These are phyloP conservation scores for Mycosphaerella sp. DNA, from an alignment of 2,329 filamentous ascomycete species.

Conservation along the genomic window DNA sequence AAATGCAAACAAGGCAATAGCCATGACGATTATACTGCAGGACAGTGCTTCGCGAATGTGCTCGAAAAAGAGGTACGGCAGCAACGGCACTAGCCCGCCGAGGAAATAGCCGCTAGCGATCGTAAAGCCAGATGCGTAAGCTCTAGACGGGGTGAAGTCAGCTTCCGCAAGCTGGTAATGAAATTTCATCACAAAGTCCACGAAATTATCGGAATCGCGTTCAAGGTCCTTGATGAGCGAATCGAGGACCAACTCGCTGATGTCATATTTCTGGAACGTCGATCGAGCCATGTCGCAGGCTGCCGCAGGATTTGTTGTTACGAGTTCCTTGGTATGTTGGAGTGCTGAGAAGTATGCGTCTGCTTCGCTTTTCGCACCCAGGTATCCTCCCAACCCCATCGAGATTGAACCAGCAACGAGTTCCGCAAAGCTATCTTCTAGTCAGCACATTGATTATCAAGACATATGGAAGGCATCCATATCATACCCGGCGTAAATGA, in stretches of 20 bases:
- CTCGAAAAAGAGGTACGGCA: slow-evolving; percentile 59
- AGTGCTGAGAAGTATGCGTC: slow-evolving; percentile 45
- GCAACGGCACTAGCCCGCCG: slow-evolving; percentile 62
- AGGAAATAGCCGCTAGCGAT: slow-evolving; percentile 64
- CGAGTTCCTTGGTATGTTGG: slow-evolving; percentile 38
- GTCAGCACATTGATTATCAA: neutral
- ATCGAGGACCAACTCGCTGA: slow-evolving; percentile 32
- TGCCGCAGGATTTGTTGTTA: slow-evolving; percentile 34
- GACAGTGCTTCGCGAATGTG: slow-evolving; percentile 46
- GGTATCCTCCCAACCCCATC: slow-evolving; percentile 40
- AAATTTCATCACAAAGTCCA: slow-evolving; percentile 45
- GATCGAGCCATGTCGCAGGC: slow-evolving; percentile 37
- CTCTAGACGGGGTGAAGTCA: slow-evolving; percentile 37
- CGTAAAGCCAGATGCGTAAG: slow-evolving; percentile 53
- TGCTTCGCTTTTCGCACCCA: slow-evolving; percentile 47
- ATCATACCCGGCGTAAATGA: slow-evolving; percentile 34
- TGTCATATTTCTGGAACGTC: slow-evolving; percentile 38
- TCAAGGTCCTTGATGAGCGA: slow-evolving; percentile 18
- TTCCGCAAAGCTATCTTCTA: slow-evolving; percentile 31
- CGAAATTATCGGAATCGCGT: slow-evolving; percentile 31
- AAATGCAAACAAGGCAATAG: slow-evolving; percentile 55
- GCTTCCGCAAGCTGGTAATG: slow-evolving; percentile 43
- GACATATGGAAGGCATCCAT: neutral
- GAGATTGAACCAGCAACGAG: slow-evolving; percentile 38
- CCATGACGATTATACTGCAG: slow-evolving; percentile 55